Evolutionary conservation across 2,329 filamentous ascomycete species (phyloP).

Genomic region (Sporothrix inflata): DNA sequence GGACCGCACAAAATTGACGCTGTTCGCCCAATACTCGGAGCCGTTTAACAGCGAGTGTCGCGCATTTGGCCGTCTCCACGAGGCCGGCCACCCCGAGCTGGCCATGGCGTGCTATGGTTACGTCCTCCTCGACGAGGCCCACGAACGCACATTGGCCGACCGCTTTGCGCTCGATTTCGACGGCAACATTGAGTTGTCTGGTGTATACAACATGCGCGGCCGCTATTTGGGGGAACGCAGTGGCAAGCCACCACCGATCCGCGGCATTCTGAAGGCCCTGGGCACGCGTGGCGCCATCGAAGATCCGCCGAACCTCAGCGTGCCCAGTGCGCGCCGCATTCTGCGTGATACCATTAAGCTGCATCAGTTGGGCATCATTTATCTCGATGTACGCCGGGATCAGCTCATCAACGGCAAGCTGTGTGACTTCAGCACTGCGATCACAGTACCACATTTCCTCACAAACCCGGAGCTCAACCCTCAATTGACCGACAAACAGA

Average conservation of each 20-base stretch:
- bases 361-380: constrained; percentile 12
- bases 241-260: constrained; percentile 8
- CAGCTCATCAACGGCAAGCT: neutral
- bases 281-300: neutral
- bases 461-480: constrained; percentile 14
- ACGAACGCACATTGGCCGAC: neutral
- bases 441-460: constrained; percentile 7
- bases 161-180: neutral
- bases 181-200: neutral
- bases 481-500: constrained; percentile 1
- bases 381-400: neutral
- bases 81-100: neutral
- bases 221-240: neutral
- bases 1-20: neutral
- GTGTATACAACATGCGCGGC: neutral
- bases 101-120: constrained; percentile 3
- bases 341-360: neutral
- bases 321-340: neutral
- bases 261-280: neutral
- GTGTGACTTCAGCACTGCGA: neutral
- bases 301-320: neutral
- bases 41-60: constrained; percentile 9
- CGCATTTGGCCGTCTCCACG: constrained; percentile 4
- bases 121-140: constrained; percentile 4
- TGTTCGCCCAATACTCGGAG: constrained; percentile 7